Percentiles rank a stretch among this genome's conserved stretches.
Evolutionary conservation across 169 alveolate genomes (phyloP).

Genomic region (Haemoproteus tartakovskyi): DNA sequence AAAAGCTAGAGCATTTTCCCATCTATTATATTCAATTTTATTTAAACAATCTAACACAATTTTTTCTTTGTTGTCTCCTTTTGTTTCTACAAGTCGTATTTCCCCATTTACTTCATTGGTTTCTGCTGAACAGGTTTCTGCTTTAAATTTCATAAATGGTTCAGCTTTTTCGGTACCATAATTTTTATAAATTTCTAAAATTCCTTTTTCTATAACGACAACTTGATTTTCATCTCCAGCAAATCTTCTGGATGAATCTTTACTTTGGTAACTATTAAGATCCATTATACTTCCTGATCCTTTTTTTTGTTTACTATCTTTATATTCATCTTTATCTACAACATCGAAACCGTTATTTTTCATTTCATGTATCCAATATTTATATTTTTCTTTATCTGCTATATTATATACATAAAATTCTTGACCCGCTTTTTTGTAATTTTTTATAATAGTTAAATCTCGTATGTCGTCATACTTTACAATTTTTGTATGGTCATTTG

Average conservation of each 20-base stretch:
- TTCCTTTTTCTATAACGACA: conserved; percentile 73
- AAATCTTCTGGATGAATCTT: too few relatives aligned
- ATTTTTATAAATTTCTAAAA: conserved; percentile 65
- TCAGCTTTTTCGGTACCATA: conserved; percentile 65
- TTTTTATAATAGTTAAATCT: conserved; percentile 57
- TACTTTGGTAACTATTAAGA: conserved; percentile 1
- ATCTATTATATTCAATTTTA: conserved; percentile 70
- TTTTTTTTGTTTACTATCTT: background rate
- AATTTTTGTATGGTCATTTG: conserved; percentile 1
- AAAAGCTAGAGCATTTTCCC: conserved; percentile 76
- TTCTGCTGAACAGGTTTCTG: conserved; percentile 66
- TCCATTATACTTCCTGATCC: conserved; percentile 2
- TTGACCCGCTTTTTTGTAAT: conserved; percentile 4
- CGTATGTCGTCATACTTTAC: conserved; percentile 22
- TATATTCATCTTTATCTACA: conserved; percentile 2
- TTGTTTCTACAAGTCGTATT: conserved; percentile 56
- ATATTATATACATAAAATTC: conserved; percentile 42
- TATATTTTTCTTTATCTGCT: conserved; percentile 46
- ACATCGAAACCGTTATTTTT: conserved; percentile 27
- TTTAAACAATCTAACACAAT: conserved; percentile 74
- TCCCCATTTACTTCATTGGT: conserved; percentile 66
- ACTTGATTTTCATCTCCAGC: conserved; percentile 65
- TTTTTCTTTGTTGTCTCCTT: conserved; percentile 26
- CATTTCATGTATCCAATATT: conserved; percentile 19
- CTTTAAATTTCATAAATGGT: conserved; percentile 70